Conservation (phyloP, 1,284 basidiomycete species). For the Bondarzewia mesenterica region DNA sequence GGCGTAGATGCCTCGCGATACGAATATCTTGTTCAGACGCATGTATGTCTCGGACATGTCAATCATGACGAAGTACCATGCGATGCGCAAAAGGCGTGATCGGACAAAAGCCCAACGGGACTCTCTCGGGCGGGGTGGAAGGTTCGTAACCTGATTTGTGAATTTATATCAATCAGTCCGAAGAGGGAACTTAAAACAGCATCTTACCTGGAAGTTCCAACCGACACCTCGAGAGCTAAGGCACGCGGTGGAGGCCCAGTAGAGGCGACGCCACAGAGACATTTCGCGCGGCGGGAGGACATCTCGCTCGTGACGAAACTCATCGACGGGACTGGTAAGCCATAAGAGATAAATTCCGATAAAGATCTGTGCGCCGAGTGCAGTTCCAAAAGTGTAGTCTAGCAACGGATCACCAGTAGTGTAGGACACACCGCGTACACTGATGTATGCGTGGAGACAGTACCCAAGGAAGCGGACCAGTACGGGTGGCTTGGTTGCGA, state of each 20-base stretch:
- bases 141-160: background rate
- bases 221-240: slow-evolving; percentile 13
- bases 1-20: background rate
- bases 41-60: background rate
- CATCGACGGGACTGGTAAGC: slow-evolving; percentile 9
- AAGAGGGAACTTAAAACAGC: no score
- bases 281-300: slow-evolving; percentile 1
- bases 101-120: background rate
- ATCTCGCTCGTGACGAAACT: slow-evolving; percentile 13
- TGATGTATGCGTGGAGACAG: background rate
- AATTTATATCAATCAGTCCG: no score
- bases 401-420: slow-evolving; percentile 6
- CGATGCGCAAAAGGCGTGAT: background rate
- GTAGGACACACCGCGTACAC: background rate
- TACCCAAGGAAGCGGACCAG: background rate
- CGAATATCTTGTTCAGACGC: background rate
- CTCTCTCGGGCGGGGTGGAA: background rate
- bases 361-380: slow-evolving; percentile 10
- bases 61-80: background rate
- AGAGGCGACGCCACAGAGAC: slow-evolving; percentile 7
- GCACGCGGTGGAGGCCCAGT: slow-evolving; percentile 11
- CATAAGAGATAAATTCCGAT: slow-evolving; percentile 12
- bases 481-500: background rate
- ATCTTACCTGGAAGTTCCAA: slow-evolving; percentile 18
- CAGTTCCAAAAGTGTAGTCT: slow-evolving; percentile 9